Conservation (phyloP, 169 alveolate species). For the Amoebophrya sp. region DNA sequence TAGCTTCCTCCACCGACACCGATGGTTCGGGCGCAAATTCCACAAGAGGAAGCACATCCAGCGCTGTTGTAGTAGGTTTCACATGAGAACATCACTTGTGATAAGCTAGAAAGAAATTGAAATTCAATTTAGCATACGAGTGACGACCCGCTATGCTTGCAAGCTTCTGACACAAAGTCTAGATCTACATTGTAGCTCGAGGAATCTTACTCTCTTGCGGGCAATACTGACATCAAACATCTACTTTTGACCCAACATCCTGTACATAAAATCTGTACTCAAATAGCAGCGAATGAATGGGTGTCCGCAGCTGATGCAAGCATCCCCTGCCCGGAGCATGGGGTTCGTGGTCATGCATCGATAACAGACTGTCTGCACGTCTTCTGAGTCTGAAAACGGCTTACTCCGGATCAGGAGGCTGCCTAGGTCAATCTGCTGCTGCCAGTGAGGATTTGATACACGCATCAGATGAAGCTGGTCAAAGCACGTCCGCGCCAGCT, state of each 20-base stretch:
- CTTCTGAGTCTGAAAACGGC: slow-evolving; percentile 69
- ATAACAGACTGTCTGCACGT: slow-evolving; percentile 61
- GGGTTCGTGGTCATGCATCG: slow-evolving; percentile 64
- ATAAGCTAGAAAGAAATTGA: too few relatives aligned
- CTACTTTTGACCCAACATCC: too few relatives aligned
- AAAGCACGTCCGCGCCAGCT: slow-evolving; percentile 18
- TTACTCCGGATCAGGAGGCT: slow-evolving; percentile 35
- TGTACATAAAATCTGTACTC: slow-evolving; percentile 65
- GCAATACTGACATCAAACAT: too few relatives aligned
- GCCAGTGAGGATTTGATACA: not conserved
- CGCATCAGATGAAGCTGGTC: slow-evolving; percentile 11
- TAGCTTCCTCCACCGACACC: not conserved
- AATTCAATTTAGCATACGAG: too few relatives aligned
- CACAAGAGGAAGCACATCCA: slow-evolving; percentile 10
- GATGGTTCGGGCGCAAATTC: slow-evolving; percentile 2
- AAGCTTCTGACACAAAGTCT: too few relatives aligned
- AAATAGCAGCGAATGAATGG: slow-evolving; percentile 63
- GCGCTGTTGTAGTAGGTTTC: too few relatives aligned
- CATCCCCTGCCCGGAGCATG: slow-evolving; percentile 58
- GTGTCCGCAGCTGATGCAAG: slow-evolving; percentile 65
- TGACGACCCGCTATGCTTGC: too few relatives aligned
- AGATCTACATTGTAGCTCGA: too few relatives aligned
- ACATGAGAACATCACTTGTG: too few relatives aligned
- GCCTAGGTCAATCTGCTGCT: not conserved
- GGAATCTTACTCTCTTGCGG: too few relatives aligned